Conservation (phyloP, 371 early-diverging fungal genomes). For the Coemansia sp. region DNA sequence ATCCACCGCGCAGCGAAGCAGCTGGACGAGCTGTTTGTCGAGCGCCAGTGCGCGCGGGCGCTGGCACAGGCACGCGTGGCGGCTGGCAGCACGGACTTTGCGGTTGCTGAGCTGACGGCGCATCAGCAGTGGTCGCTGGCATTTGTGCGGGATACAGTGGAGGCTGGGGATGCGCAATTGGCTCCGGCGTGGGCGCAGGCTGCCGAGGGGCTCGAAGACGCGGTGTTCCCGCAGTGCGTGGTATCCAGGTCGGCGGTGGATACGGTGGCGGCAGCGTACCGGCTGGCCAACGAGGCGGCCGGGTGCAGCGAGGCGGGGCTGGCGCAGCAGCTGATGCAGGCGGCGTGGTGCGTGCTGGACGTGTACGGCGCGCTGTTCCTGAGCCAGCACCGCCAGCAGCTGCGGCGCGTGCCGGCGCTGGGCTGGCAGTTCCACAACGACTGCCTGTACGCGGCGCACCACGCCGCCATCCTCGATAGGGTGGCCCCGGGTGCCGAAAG, state of each 20-base stretch:
- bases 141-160: background rate
- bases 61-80: slow-evolving; percentile 11
- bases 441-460: slow-evolving; percentile 47
- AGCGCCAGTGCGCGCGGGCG: slow-evolving; percentile 17
- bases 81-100: slow-evolving; percentile 25
- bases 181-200: background rate
- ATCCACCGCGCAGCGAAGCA: slow-evolving; percentile 11
- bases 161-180: background rate
- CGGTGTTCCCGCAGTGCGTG: slow-evolving; percentile 25
- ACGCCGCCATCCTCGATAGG: slow-evolving; percentile 10
- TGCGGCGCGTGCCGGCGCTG: slow-evolving; percentile 26
- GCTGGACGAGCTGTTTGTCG: slow-evolving; percentile 19
- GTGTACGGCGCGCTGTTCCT: slow-evolving; percentile 21
- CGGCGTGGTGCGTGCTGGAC: slow-evolving; percentile 17
- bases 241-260: slow-evolving; percentile 16
- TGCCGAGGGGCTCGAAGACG: background rate
- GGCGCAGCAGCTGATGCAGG: background rate
- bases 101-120: background rate
- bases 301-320: background rate
- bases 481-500: background rate
- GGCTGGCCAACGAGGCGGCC: slow-evolving; percentile 23
- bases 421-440: slow-evolving; percentile 42
- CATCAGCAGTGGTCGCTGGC: slow-evolving; percentile 26
- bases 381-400: slow-evolving; percentile 22
- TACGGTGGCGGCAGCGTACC: slow-evolving; percentile 15